Evolutionary conservation across 768 basidiomycete genomes (phyloP).

Genomic region (Holtermanniella nyarrowii): DNA sequence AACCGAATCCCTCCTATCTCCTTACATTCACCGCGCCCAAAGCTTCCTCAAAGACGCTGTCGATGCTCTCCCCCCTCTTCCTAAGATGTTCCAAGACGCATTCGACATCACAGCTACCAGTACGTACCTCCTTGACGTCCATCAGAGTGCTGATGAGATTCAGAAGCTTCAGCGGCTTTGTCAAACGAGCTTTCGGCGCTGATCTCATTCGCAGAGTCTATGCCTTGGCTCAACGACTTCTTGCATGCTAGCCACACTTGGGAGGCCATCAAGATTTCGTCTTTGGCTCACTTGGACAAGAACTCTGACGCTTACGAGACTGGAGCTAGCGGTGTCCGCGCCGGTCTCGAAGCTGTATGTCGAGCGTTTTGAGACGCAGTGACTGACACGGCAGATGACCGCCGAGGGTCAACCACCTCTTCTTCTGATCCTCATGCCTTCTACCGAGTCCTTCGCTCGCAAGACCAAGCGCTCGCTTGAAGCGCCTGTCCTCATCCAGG

Average conservation of each 20-base stretch:
- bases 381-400: conserved; percentile 30
- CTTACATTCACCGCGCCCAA: conserved; percentile 30
- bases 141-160: background rate
- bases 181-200: conserved; percentile 30
- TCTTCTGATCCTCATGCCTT: conserved; percentile 34
- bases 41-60: conserved; percentile 21
- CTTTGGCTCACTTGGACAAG: conserved; percentile 16
- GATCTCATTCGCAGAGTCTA: conserved; percentile 29
- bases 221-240: conserved; percentile 24
- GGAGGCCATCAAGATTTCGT: conserved; percentile 35
- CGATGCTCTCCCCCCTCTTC: conserved; percentile 17
- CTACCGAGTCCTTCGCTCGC: background rate
- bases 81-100: conserved; percentile 30
- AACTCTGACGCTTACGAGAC: conserved; percentile 27
- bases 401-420: conserved; percentile 30
- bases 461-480: background rate
- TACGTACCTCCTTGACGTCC: conserved; percentile 10
- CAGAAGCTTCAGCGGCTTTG: conserved; percentile 31
- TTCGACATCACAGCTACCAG: conserved; percentile 34
- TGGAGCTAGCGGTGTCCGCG: conserved; percentile 27
- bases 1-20: conserved; percentile 22
- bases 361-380: background rate
- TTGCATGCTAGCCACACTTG: conserved; percentile 12
- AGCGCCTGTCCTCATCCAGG: conserved; percentile 3
- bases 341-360: conserved; percentile 32